Percentiles rank a stretch among this genome's conserved stretches.
These are phyloP conservation scores for Mycothermus thermophilus DNA, from an alignment of 495 filamentous ascomycete species.

Conservation along the genomic window DNA sequence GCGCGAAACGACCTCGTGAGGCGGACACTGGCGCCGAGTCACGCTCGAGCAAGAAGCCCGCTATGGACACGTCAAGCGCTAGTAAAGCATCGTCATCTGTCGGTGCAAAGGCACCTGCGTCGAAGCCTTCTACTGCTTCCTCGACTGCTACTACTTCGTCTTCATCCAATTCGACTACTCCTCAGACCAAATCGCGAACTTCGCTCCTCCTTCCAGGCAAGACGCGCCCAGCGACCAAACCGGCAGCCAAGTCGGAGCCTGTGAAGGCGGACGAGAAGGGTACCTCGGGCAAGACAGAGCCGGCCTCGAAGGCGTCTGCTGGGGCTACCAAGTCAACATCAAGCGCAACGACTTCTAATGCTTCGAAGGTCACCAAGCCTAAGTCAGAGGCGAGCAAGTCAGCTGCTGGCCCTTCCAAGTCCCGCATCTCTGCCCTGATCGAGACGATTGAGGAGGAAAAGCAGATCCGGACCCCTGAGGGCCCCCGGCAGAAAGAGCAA, in stretches of 20 bases:
- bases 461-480: slow-evolving; percentile 23
- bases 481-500: no score
- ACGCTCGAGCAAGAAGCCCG: background rate
- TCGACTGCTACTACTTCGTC: slow-evolving; percentile 14
- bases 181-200: slow-evolving; percentile 11
- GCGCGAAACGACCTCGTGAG: background rate
- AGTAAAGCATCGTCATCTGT: slow-evolving; percentile 9
- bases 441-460: slow-evolving; percentile 53
- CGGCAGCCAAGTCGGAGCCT: slow-evolving; percentile 16
- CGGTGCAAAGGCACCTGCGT: slow-evolving; percentile 19
- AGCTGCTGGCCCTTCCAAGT: slow-evolving; percentile 14
- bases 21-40: background rate
- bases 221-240: slow-evolving; percentile 19
- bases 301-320: background rate
- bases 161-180: slow-evolving; percentile 5
- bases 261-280: slow-evolving; percentile 12
- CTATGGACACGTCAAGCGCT: background rate
- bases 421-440: slow-evolving; percentile 34
- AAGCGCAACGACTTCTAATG: background rate
- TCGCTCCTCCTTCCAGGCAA: slow-evolving; percentile 23
- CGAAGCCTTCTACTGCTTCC: slow-evolving; percentile 15
- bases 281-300: slow-evolving; percentile 14
- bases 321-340: background rate
- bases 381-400: slow-evolving; percentile 12
- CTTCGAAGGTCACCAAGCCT: slow-evolving; percentile 9